A percentile compares a stretch with the other conserved stretches of the same genome.
Conservation (phyloP, 805 yeast genomes). For the Isabelozyma rhagii region DNA sequence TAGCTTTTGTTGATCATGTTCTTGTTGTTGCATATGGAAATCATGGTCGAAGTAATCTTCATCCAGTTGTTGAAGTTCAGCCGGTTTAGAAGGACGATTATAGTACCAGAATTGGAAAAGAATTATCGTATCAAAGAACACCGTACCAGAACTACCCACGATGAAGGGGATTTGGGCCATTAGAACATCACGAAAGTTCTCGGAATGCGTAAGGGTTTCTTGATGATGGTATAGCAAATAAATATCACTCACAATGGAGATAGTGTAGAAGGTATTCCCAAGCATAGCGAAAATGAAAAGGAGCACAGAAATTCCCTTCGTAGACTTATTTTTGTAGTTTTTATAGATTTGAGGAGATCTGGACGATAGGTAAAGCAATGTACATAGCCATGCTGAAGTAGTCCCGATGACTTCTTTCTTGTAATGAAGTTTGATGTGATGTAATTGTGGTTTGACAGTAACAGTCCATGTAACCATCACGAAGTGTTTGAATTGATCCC, state of each 20-base stretch:
- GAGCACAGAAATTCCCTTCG: conserved; percentile 32
- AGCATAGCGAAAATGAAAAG: conserved; percentile 34
- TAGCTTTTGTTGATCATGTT: conserved; percentile 1
- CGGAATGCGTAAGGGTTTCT: conserved; percentile 11
- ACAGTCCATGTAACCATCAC: not conserved
- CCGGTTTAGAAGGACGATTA: conserved; percentile 1
- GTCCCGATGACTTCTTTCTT: conserved; percentile 13
- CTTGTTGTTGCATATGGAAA: not conserved
- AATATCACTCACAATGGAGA: conserved; percentile 30
- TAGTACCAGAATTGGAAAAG: conserved; percentile 30
- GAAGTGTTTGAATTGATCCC: not conserved
- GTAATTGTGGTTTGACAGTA: not conserved
- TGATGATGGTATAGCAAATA: conserved; percentile 16
- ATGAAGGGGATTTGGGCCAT: conserved; percentile 75
- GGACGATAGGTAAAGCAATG: conserved; percentile 28
- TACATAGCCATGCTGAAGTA: conserved; percentile 31
- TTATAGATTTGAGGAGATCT: conserved; percentile 35
- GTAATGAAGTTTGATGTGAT: not conserved
- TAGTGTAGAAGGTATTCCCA: conserved; percentile 33
- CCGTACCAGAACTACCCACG: conserved; percentile 82
- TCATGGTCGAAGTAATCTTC: not conserved
- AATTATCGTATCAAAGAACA: conserved; percentile 49
- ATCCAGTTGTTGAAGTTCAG: not conserved
- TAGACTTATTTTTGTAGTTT: conserved; percentile 26
- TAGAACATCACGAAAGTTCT: conserved; percentile 45